Conservation (phyloP, 176 grass and related monocot species). For the Juncus effusus region DNA sequence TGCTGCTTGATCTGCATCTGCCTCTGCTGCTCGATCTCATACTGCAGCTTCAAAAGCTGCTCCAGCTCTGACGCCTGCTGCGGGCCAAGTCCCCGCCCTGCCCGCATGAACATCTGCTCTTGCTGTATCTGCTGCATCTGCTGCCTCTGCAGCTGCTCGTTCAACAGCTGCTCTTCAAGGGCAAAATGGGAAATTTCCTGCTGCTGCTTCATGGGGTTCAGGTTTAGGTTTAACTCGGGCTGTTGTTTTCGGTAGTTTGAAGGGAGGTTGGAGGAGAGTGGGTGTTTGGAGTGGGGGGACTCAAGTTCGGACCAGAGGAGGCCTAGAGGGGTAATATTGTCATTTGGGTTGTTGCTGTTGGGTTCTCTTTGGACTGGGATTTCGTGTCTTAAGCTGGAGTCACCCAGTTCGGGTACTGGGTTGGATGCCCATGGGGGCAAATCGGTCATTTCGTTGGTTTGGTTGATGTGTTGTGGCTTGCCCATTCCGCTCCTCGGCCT, state of each 20-base stretch:
- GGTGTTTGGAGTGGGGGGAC: slow-evolving; percentile 70
- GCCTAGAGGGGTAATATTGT: slow-evolving; percentile 77
- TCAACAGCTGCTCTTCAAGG: slow-evolving; percentile 63
- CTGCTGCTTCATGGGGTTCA: slow-evolving; percentile 43
- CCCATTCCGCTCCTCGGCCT: slow-evolving; percentile 49
- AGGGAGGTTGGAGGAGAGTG: slow-evolving; percentile 76
- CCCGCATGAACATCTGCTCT: slow-evolving; percentile 58
- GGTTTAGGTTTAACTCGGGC: slow-evolving; percentile 46
- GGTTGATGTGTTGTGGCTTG: slow-evolving; percentile 30
- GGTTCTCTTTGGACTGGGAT: slow-evolving; percentile 10
- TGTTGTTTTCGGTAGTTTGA: slow-evolving; percentile 44
- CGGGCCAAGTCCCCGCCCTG: slow-evolving; percentile 38
- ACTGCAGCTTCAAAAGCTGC: slow-evolving; percentile 62
- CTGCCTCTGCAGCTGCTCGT: slow-evolving; percentile 62
- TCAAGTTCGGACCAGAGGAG: slow-evolving; percentile 97
- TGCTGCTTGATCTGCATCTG: slow-evolving; percentile 66
- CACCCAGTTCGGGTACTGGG: slow-evolving; percentile 24
- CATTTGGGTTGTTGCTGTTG: slow-evolving; percentile 40
- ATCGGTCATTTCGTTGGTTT: slow-evolving; percentile 19
- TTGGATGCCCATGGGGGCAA: slow-evolving; percentile 16
- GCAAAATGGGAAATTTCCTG: slow-evolving; percentile 55
- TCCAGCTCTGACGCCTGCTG: slow-evolving; percentile 57
- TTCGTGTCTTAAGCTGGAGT: slow-evolving; percentile 34
- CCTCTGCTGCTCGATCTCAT: slow-evolving; percentile 74
- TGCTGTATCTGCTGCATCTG: slow-evolving; percentile 50